A percentile compares a stretch with the other conserved stretches of the same genome.
Conservation (phyloP, 371 early-diverging fungal species). For the Entomophthora muscae region DNA sequence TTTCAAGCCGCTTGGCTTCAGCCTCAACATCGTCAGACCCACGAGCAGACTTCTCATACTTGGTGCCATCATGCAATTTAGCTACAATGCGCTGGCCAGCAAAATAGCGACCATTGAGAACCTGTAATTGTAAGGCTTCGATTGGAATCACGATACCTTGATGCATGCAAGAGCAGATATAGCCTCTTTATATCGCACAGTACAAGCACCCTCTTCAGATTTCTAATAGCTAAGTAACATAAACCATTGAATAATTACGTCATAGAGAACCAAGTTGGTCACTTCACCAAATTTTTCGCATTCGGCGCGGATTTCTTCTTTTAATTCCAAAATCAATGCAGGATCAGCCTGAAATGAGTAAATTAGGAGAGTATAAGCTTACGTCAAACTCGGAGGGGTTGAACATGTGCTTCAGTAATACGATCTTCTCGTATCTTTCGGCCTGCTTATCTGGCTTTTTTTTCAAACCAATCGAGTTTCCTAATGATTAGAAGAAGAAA, state of each 20-base stretch:
- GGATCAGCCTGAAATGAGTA: slow-evolving; percentile 48
- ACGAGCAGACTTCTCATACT: slow-evolving; percentile 30
- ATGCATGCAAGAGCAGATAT: slow-evolving; percentile 66
- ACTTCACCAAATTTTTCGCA: slow-evolving; percentile 87
- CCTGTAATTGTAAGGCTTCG: slow-evolving; percentile 17
- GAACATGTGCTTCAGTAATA: slow-evolving; percentile 88
- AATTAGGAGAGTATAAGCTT: slow-evolving; percentile 6
- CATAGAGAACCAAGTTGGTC: slow-evolving; percentile 72
- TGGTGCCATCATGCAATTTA: slow-evolving; percentile 54
- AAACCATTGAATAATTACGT: slow-evolving; percentile 30
- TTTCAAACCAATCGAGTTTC: slow-evolving; percentile 84
- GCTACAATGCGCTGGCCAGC: slow-evolving; percentile 68
- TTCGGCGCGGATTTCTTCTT: slow-evolving; percentile 82
- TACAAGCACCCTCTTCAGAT: slow-evolving; percentile 72
- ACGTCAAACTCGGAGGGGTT: slow-evolving; percentile 72
- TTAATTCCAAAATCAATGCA: slow-evolving; percentile 67
- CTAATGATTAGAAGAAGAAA: slow-evolving; percentile 18
- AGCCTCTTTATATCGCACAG: slow-evolving; percentile 70
- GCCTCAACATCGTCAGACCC: slow-evolving; percentile 38
- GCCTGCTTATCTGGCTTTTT: slow-evolving; percentile 43
- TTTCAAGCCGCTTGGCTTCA: slow-evolving; percentile 48
- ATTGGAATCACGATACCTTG: slow-evolving; percentile 23
- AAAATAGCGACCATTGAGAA: slow-evolving; percentile 84
- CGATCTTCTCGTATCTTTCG: slow-evolving; percentile 60
- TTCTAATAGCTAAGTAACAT: slow-evolving; percentile 20